Evolutionary conservation across 352 stramenopile genomes (phyloP), one percentile per base, ranked within the genome.

Genomic region (Thalassiosira ordinaria): DNA sequence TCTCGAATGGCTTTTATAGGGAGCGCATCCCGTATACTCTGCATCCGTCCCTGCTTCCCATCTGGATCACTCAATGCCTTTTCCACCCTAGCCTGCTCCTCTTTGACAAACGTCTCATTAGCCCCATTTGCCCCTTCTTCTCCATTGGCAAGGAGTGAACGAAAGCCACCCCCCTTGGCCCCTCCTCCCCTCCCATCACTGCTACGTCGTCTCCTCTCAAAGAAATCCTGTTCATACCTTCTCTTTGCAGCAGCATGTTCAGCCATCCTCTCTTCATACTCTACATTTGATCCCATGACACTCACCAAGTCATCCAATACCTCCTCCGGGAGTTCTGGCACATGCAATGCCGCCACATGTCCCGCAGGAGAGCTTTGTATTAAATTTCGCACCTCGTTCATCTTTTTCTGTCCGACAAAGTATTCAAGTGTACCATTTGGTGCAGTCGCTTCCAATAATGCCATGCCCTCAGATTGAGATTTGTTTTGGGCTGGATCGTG

Each of bases 21-120:
- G 8, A 80, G 61, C 18, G 37, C 41, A 18, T 73, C 60, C 13
- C 62, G 44, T 16, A 64, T 22, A 13, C 14, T 35, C 51, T 67
- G 59, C 49, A 74, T 80, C 16, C n/a, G 24, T 3, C 51, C 71
- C 47, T 57, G 70, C 46, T 46, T 73, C 20, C 61, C 61, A 7
- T 79, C 20, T 11, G 59, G 70, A 56, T 79, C 70, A 41, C 18
- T 47, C 13, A 7, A 14, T 9, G 60, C 46, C 59, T 71, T 72
- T 55, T 70, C 56, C 27, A 14, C 56, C 57, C 68, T 69, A 7
- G 41, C 49, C 33, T 29, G 35, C 26, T 77, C 68, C 41, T 77
- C 68, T 8, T 41, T 68, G 2, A 49, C 16, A 27, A 77, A 77
- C 7, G 24, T 46, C 13, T 69, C 56, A 27, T 77, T 77, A n/a